Evolutionary conservation across 768 basidiomycete genomes (phyloP), one percentile per base, ranked within the genome.

Genomic region (Goffeauzyma gilvescens): DNA sequence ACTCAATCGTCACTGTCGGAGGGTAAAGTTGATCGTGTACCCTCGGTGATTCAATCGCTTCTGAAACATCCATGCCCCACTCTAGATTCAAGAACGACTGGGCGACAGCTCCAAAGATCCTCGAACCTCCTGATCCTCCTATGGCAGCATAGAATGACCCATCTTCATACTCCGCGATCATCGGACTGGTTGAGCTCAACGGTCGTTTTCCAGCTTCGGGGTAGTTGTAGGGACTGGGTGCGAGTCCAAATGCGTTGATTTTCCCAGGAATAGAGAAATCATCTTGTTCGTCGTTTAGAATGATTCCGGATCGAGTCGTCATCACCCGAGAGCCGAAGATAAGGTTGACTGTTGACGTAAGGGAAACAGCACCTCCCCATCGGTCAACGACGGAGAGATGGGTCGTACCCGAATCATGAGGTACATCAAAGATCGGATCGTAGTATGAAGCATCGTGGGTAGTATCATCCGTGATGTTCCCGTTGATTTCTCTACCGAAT

Each of bases 331-430:
- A 87, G 13, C 89, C 90, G 62, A 90, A 96, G 14, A 89, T 67
- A 0, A 79, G 64, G 60, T 96, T 96, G 34, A 95, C 78, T 59
- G 89, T 89, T 3, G 81, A 78, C 1, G 89, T 93, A 25, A 95
- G 55, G 15, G 60, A 63, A 5, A 86, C 83, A 0, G 79, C 86
- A 73, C 89, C 85, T 15, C 85, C 85, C 55, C 78, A 68, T 52
- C 71, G 69, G 64, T 96, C 90, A 5, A 90, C 67, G 6, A 79
- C 72, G 5, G 81, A 83, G 5, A 80, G 71, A 57, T 95, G 89
- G 44, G 84, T 87, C 76, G 90, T 95, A 36, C 90, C 90, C 63
- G 89, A 83, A 63, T 93, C 85, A 1, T 67, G 69, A 26, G 71
- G 69, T 14, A 83, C 63, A 52, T 84, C 85, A 54, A 75, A 85